These are phyloP conservation scores for Amylocystis lapponica DNA, from an alignment of 768 basidiomycete genomes.

Conservation along the genomic window DNA sequence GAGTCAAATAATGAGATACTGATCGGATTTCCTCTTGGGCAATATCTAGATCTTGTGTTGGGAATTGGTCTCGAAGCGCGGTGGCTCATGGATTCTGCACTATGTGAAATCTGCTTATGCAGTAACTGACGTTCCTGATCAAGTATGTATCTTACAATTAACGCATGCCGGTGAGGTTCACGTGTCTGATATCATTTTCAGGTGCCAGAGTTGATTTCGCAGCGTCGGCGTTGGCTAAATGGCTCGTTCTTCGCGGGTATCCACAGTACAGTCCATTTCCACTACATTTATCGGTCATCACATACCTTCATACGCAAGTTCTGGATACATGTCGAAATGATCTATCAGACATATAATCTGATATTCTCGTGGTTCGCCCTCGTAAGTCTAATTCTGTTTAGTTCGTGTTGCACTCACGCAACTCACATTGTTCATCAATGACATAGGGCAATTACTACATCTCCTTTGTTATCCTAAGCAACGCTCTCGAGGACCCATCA, in stretches of 20 bases:
- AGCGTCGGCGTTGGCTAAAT: constrained; percentile 94
- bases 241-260: constrained; percentile 98
- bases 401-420: neutral
- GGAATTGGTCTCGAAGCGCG: constrained; percentile 95
- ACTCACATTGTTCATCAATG: neutral
- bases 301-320: constrained; percentile 80
- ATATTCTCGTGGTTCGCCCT: constrained; percentile 91
- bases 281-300: constrained; percentile 89
- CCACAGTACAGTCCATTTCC: constrained; percentile 88
- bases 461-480: constrained; percentile 73
- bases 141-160: constrained; percentile 34
- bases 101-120: constrained; percentile 95
- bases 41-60: constrained; percentile 80
- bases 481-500: constrained; percentile 61
- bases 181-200: constrained; percentile 23
- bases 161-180: neutral
- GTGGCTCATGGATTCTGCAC: constrained; percentile 86
- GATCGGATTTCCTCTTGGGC: constrained; percentile 93
- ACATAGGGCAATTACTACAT: constrained; percentile 97
- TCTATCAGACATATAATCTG: constrained; percentile 87
- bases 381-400: constrained; percentile 32
- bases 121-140: constrained; percentile 90
- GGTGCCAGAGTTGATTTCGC: constrained; percentile 91
- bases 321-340: constrained; percentile 91
- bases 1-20: constrained; percentile 59